These are phyloP conservation scores for Penicillium desertorum DNA, from an alignment of 495 filamentous ascomycete genomes.

Conservation along the genomic window DNA sequence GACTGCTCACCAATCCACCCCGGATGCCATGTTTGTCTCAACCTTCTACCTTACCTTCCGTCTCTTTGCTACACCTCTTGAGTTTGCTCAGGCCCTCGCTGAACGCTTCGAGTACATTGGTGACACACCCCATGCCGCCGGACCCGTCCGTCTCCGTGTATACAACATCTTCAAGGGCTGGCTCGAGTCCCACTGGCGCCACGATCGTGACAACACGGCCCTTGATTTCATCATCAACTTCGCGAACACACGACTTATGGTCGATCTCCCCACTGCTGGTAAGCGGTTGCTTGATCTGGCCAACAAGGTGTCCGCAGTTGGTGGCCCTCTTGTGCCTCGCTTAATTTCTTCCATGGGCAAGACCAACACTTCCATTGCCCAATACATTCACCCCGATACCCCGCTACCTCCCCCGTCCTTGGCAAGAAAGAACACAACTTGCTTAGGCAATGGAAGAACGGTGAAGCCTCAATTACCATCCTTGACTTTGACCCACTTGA, in stretches of 20 bases:
- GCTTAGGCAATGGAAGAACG: conserved; percentile 71
- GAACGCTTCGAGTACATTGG: conserved; percentile 91
- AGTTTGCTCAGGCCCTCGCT: conserved; percentile 77
- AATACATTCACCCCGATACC: conserved; percentile 66
- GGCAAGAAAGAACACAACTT: conserved; percentile 72
- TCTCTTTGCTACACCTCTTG: conserved; percentile 79
- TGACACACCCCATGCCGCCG: conserved; percentile 68
- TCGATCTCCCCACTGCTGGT: conserved; percentile 70
- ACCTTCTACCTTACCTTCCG: conserved; percentile 98
- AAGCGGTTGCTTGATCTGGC: conserved; percentile 75
- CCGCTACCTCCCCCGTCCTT: conserved; percentile 68
- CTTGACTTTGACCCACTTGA: conserved; percentile 93
- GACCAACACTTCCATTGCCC: conserved; percentile 69
- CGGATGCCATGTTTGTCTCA: conserved; percentile 87
- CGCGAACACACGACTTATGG: conserved; percentile 66
- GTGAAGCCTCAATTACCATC: conserved; percentile 68
- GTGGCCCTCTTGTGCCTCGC: conserved; percentile 79
- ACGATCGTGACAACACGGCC: conserved; percentile 71
- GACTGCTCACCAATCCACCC: conserved; percentile 89
- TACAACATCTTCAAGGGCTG: conserved; percentile 98
- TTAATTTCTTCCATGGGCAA: conserved; percentile 87
- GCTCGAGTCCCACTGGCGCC: conserved; percentile 94
- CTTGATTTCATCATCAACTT: conserved; percentile 75
- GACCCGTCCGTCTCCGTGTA: conserved; percentile 81
- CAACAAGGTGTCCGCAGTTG: conserved; percentile 73